These are phyloP conservation scores for Hypoxylon sp. DNA, from an alignment of 2,329 filamentous ascomycete species.

Conservation along the genomic window DNA sequence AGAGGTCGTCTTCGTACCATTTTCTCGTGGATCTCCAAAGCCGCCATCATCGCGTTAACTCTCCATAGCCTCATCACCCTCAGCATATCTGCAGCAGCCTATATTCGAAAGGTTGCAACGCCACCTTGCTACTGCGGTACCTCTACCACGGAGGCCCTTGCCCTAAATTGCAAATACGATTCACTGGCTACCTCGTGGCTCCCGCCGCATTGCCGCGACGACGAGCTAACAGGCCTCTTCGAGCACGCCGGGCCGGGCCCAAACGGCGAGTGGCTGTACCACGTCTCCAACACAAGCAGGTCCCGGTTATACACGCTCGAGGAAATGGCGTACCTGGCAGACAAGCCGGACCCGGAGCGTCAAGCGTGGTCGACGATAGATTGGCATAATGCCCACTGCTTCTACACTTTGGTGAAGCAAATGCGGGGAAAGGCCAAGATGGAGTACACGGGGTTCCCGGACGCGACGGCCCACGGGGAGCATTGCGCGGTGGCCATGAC, in stretches of 20 bases:
- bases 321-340: conserved; percentile 3
- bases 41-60: neutral
- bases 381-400: conserved; percentile 10
- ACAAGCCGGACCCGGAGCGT: conserved; percentile 3
- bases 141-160: conserved; percentile 1
- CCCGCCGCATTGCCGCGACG: conserved; percentile 7
- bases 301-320: neutral
- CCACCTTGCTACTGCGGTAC: conserved; percentile 8
- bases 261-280: conserved; percentile 6
- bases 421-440: conserved; percentile 8
- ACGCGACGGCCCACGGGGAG: conserved; percentile 3
- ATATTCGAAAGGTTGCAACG: neutral
- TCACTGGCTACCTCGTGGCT: conserved; percentile 4
- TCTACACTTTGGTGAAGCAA: conserved; percentile 13
- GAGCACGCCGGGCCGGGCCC: conserved; percentile 1
- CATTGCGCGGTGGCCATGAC: conserved; percentile 8
- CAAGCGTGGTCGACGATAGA: conserved; percentile 7
- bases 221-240: conserved; percentile 9
- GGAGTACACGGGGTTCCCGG: conserved; percentile 8
- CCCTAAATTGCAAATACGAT: conserved; percentile 8
- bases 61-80: conserved; percentile 10
- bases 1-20: neutral
- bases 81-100: conserved; percentile 5
- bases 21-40: neutral
- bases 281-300: neutral